A percentile compares a stretch with the other conserved stretches of the same genome.
Conservation (phyloP, 768 basidiomycete species). For the Kwoniella sp. region DNA sequence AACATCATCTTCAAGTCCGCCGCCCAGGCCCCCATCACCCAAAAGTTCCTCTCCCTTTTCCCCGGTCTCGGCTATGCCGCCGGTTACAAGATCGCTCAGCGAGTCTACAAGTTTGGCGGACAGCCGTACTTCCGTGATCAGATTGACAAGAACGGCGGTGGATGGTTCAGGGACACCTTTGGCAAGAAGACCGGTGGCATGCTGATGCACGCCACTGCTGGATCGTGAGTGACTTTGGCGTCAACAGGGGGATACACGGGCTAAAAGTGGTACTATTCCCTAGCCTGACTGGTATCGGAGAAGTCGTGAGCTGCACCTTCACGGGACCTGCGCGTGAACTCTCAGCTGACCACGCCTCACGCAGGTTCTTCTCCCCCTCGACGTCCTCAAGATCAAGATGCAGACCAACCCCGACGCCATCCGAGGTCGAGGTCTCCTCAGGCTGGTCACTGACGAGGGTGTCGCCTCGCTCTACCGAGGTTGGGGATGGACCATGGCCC, state of each 20-base stretch:
- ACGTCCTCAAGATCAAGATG: constrained; percentile 96
- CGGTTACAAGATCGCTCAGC: constrained; percentile 91
- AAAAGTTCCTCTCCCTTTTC: constrained; percentile 85
- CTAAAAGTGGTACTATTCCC: background rate
- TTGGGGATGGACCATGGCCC: constrained; percentile 98
- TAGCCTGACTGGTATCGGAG: constrained; percentile 77
- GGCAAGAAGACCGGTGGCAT: constrained; percentile 94
- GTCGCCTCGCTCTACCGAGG: constrained; percentile 81
- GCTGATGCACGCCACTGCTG: constrained; percentile 90
- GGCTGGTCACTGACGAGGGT: constrained; percentile 88
- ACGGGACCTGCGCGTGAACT: background rate
- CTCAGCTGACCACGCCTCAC: background rate
- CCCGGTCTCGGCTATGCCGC: constrained; percentile 95
- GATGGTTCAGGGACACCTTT: constrained; percentile 73
- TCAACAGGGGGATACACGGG: background rate
- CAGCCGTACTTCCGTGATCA: constrained; percentile 97
- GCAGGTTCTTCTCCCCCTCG: constrained; percentile 80
- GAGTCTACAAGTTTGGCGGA: constrained; percentile 96
- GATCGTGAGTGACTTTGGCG: constrained; percentile 60
- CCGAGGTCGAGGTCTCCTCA: constrained; percentile 83
- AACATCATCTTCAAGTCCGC: constrained; percentile 83
- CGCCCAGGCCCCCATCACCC: constrained; percentile 62
- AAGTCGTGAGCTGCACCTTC: constrained; percentile 62
- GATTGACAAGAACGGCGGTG: constrained; percentile 74
- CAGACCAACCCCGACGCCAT: constrained; percentile 96